Evolutionary conservation across 2,329 filamentous ascomycete species (phyloP), one percentile per base, ranked within the genome.

Genomic region (Neodidymelliopsis sp.): DNA sequence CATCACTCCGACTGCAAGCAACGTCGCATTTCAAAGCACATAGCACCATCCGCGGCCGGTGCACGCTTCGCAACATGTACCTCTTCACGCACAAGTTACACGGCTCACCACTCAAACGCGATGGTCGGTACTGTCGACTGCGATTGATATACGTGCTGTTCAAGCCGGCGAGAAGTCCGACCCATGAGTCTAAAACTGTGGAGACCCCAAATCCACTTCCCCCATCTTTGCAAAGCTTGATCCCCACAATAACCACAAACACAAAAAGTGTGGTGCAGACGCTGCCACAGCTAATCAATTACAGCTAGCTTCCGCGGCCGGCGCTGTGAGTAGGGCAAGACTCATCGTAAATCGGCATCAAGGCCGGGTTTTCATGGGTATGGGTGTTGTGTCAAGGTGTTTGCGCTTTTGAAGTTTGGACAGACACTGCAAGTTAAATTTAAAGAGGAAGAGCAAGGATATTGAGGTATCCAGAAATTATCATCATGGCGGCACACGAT

Each of bases 291-390:
- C 25, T 31, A 18, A 31, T 50, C 36, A 18, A 3, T 38, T 35
- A 16, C 4, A 40, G 46, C 43, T 63, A 61, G 60, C 24, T 31
- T 63, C 60, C 60, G 58, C 60, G 56, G 56, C 58, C 60, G 58
- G 54, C 33, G 56, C 18, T 23, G 36, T 20, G 31, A 11, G 19
- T 30, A 12, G 11, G 30, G 23, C 41, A 12, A 19, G 23, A 23
- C 20, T 36, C 40, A 28, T 45, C 25, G 24, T 25, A 29, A n/a
- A 5, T 41, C 47, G 40, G 47, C 6, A 13, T 22, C n/a, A 38
- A 37, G 15, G 29, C 24, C 30, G 40, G n/a, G 10, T 40, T 31
- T 16, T 54, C 18, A 27, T n/a, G n/a, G n/a, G n/a, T n/a, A n/a
- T n/a, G n/a, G n/a, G n/a, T n/a, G n/a, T n/a, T n/a, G n/a, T n/a